Percentiles rank a stretch among this genome's conserved stretches.
Conservation (phyloP, 2,329 filamentous ascomycete species). For the Epichloe glyceriae region DNA sequence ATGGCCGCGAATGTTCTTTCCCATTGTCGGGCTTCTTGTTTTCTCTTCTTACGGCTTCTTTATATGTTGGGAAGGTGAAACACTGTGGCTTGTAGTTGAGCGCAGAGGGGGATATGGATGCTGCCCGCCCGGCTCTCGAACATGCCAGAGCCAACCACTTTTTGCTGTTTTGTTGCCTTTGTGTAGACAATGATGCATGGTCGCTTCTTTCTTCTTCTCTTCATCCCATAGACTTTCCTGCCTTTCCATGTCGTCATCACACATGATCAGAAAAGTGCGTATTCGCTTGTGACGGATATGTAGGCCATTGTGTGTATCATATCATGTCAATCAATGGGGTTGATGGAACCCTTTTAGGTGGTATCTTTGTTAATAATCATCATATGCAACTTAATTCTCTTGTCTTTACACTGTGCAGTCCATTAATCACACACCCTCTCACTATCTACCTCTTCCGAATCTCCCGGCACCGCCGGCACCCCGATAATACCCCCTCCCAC, state of each 20-base stretch:
- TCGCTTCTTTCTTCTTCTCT: background rate
- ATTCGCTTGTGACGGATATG: background rate
- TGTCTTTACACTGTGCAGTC: background rate
- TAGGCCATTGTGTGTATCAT: background rate
- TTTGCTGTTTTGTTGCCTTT: background rate
- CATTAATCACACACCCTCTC: background rate
- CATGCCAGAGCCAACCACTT: background rate
- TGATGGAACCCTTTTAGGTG: too few species aligned
- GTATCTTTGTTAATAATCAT: too few species aligned
- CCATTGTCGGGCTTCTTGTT: background rate
- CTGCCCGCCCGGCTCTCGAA: background rate
- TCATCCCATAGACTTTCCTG: slow-evolving; percentile 5
- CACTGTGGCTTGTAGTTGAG: background rate
- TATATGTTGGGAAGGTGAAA: background rate
- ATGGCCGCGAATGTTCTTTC: background rate
- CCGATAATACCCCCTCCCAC: slow-evolving; percentile 8
- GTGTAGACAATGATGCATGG: slow-evolving; percentile 1
- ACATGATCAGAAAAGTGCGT: background rate
- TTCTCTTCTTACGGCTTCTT: background rate
- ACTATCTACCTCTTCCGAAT: slow-evolving; percentile 1
- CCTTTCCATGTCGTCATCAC: background rate
- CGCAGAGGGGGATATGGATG: background rate
- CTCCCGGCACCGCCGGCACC: background rate
- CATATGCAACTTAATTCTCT: background rate
- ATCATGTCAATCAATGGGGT: too few species aligned